A percentile compares a stretch with the other conserved stretches of the same genome.
Evolutionary conservation across 257 asterid genomes (phyloP).

Genomic region (Solanum virginianum): DNA sequence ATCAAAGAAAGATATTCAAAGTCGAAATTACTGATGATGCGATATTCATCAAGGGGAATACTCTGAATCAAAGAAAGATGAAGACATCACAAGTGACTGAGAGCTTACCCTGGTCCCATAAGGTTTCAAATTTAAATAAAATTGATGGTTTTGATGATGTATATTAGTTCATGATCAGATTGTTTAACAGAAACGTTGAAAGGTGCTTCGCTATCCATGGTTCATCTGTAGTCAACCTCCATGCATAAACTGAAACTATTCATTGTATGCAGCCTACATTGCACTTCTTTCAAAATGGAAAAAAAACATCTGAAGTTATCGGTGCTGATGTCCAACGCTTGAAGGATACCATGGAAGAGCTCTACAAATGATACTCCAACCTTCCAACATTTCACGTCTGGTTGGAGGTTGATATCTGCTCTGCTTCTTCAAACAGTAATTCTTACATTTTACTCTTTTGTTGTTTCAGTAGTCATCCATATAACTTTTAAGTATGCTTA

Average conservation of each 20-base stretch:
- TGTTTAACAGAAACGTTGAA: neutral
- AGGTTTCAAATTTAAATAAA: neutral
- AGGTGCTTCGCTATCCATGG: neutral
- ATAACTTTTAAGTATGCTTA: neutral
- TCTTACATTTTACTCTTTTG: neutral
- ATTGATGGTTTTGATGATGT: neutral
- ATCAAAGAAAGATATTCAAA: neutral
- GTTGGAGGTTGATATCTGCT: neutral
- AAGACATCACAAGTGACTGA: neutral
- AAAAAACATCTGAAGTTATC: constrained; percentile 53
- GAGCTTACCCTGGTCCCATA: neutral
- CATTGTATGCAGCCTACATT: constrained; percentile 69
- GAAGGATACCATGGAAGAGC: constrained; percentile 68
- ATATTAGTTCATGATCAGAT: neutral
- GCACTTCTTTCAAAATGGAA: constrained; percentile 80
- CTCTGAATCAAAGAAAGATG: neutral
- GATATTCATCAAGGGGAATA: neutral
- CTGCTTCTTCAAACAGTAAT: neutral
- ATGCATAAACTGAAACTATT: neutral
- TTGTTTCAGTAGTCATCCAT: neutral
- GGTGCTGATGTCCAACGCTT: constrained; percentile 74
- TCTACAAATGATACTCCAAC: constrained; percentile 38
- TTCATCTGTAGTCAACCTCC: neutral
- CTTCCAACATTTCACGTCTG: neutral
- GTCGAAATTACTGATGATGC: neutral